Evolutionary conservation across 768 basidiomycete genomes (phyloP), one percentile per base, ranked within the genome.

Genomic region (Leccinum arenicola): DNA sequence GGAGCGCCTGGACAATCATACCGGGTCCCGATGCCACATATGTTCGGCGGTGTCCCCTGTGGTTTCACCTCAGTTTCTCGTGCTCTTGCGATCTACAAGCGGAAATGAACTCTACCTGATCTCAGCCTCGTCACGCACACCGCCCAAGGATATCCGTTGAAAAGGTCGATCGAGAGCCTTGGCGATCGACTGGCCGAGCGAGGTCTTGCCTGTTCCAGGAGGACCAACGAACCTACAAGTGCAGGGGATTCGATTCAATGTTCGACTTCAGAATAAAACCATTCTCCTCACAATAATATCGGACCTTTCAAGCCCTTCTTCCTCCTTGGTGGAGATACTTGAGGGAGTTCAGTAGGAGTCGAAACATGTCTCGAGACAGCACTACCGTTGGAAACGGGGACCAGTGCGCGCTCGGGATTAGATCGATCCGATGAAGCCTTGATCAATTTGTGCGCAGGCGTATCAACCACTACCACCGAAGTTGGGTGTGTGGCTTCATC

Each of bases 21-120:
- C 91, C 91, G 0, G 91, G 91, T 0, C 90, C 89, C 55, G 87
- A 89, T 17, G 91, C 92, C n/a, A 94, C 93, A 66, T 97, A 98
- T 23, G 95, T 98, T 55, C 95, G 79, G 69, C 81, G 74, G 64
- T 91, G 89, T 2, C 88, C 88, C 52, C 72, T 73, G 54, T 33
- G 11, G 11, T 38, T 29, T 12, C 3, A 15, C 31, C 7, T 70
- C 10, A 70, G 55, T 29, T 50, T 6, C 17, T 9, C 31, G 17
- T 36, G 2, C 15, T 43, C 31, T 56, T 21, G n/a, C 12, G 19
- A 53, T 11, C 72, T 71, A 3, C 19, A 40, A 51, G 11, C 3
- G 49, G 31, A 25, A 36, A 47, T 12, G 52, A 21, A 21, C 1
- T 54, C 1, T 54, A 73, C 50, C 89, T 78, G 52, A 91, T 88